Evolutionary conservation across 805 yeast species (phyloP).

Genomic region (Candida succiphila): DNA sequence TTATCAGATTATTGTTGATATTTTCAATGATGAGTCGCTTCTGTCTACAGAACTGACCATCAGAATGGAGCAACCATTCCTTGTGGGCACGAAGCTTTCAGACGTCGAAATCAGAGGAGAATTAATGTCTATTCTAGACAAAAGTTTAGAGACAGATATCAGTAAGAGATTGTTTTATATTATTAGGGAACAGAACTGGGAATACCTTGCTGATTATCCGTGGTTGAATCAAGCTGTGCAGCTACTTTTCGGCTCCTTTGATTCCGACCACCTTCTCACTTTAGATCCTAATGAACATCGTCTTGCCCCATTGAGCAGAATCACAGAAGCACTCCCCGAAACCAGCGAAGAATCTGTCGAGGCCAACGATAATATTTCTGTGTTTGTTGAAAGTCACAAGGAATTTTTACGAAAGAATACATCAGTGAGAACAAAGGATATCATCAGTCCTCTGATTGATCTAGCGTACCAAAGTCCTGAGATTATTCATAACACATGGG

Average conservation of each 20-base stretch:
- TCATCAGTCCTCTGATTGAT: slow-evolving; percentile 66
- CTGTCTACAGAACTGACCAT: slow-evolving; percentile 84
- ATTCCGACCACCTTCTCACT: slow-evolving; percentile 34
- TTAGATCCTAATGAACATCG: slow-evolving; percentile 39
- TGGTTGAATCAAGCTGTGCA: slow-evolving; percentile 95
- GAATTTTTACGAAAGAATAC: slow-evolving; percentile 14
- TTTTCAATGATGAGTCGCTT: slow-evolving; percentile 71
- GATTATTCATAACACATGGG: slow-evolving; percentile 78
- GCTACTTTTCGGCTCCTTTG: slow-evolving; percentile 70
- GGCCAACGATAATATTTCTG: slow-evolving; percentile 6
- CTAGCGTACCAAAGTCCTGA: slow-evolving; percentile 75
- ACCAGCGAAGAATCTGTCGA: slow-evolving; percentile 11
- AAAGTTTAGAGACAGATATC: slow-evolving; percentile 68
- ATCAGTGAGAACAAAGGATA: slow-evolving; percentile 42
- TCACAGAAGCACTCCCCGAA: slow-evolving; percentile 21
- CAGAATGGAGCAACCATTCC: slow-evolving; percentile 91
- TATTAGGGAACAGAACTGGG: slow-evolving; percentile 97
- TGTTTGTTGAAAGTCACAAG: slow-evolving; percentile 13
- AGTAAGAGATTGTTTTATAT: slow-evolving; percentile 76
- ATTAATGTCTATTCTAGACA: slow-evolving; percentile 70
- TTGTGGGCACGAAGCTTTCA: slow-evolving; percentile 82
- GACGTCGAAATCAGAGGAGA: slow-evolving; percentile 67
- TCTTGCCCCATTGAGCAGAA: slow-evolving; percentile 41
- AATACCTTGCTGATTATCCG: slow-evolving; percentile 79
- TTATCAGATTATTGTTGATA: slow-evolving; percentile 77